Evolutionary conservation across 192 early-diverging fungal genomes (phyloP), one percentile per base, ranked within the genome.

Genomic region (Umbelopsis vinacea): DNA sequence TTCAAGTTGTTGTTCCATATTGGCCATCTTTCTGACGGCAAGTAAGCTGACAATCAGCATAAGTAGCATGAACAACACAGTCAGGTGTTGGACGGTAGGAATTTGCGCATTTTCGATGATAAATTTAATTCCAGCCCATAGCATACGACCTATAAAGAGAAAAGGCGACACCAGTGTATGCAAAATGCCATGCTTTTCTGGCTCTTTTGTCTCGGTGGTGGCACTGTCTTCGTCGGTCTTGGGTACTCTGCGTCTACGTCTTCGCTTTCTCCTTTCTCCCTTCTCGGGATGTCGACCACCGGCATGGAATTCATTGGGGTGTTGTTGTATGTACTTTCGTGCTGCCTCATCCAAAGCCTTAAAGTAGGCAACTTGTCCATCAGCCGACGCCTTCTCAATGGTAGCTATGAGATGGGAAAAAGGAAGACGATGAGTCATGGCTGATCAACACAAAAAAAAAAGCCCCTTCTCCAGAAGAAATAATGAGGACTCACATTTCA

Each of bases 401-500:
- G 82, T 73, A 9, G 76, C 82, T 83, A 57, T 46, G 40, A n/a
- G 45, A 26, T 40, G 23, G 2, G n/a, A 53, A 52, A 67, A 52
- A 26, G 6, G n/a, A 68, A 54, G 23, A 17, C 40, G 10, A 46
- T 4, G 21, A 66, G 21, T 46, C 11, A 24, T 45, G 40, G 33
- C 57, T 43, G 22, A 46, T 8, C 22, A 21, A 52, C 4, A 45
- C 1, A 40, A 40, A 40, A 3, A 40, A 3, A 40, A 40, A n/a
- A n/a, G n/a, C n/a, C n/a, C n/a, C n/a, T n/a, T n/a, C n/a, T n/a
- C n/a, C n/a, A n/a, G n/a, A n/a, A n/a, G n/a, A n/a, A n/a, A n/a
- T n/a, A n/a, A n/a, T n/a, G n/a, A n/a, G n/a, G n/a, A 24, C 50
- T 81, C 81, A 76, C 86, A 79, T 79, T 88, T 88, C 24, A 88